Evolutionary conservation across 208 protist species (phyloP), one percentile per base, ranked within the genome.

Genomic region (Herpetomonas samuelpessoai): DNA sequence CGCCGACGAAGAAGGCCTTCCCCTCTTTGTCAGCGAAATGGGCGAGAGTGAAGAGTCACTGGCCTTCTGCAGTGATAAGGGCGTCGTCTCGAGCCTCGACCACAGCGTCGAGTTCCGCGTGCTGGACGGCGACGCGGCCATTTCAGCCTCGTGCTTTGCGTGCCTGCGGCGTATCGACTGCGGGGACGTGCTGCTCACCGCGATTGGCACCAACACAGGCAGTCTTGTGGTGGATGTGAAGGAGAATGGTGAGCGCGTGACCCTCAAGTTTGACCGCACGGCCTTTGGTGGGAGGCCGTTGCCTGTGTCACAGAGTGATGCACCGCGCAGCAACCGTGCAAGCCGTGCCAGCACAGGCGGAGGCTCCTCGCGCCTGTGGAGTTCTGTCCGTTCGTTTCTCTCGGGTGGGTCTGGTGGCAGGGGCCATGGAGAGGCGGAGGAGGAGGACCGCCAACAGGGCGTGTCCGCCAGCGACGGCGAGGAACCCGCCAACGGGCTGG

Each of bases 11-110:
- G 87, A 88, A 21, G 87, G 74, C 7, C 57, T 83, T 0, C 81
- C 83, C 22, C 62, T 91, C 2, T 89, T 91, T 63, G 76, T 91
- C 29, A 71, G 74, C n/a, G 87, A 93, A 68, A 84, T 91, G 68
- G 70, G 65, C 39, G 54, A 46, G 2, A 71, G 74, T 30, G 81
- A 88, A 29, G 73, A 85, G 31, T 88, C 81, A 35, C 71, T 94
- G 31, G 84, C 80, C 9, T 86, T 94, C 51, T 94, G 88, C 69
- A 90, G 75, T 47, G 71, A 87, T 45, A 68, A 75, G 21, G 88
- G 88, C 53, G 77, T 73, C 47, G 74, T 94, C 35, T 86, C 79
- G 7, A 94, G 79, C 59, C 74, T 91, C 9, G 88, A 94, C 57
- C 82, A 83, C 72, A 84, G 75, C 50, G 79, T 88, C 39, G 88